Conservation (phyloP, 768 basidiomycete species). For the Boletus tomentosulus region DNA sequence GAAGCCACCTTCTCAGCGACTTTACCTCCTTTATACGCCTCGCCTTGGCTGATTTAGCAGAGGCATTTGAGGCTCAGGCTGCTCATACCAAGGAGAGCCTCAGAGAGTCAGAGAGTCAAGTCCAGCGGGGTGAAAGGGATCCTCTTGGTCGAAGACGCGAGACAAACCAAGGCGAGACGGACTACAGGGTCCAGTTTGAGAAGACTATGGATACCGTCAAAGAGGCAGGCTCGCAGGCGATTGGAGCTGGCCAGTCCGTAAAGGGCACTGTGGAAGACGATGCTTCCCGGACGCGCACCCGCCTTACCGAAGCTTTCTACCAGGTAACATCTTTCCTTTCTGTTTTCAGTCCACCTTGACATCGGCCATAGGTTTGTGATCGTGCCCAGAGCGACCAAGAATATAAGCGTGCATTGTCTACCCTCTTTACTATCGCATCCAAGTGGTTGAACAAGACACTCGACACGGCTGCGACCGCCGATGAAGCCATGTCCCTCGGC, state of each 20-base stretch:
- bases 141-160: conserved; percentile 51
- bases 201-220: conserved; percentile 65
- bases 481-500: conserved; percentile 43
- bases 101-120: conserved; percentile 51
- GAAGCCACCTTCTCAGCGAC: conserved; percentile 52
- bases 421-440: conserved; percentile 52
- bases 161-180: conserved; percentile 35
- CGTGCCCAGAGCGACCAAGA: conserved; percentile 58
- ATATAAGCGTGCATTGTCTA: conserved; percentile 54
- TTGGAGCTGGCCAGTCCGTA: conserved; percentile 48
- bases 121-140: conserved; percentile 59
- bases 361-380: conserved; percentile 49
- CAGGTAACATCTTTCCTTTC: conserved; percentile 33
- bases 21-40: conserved; percentile 63
- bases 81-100: conserved; percentile 48
- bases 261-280: conserved; percentile 42
- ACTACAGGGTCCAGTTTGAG: conserved; percentile 55
- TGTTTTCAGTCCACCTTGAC: neutral
- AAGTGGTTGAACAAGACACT: conserved; percentile 53
- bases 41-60: conserved; percentile 63
- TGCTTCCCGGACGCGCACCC: conserved; percentile 36
- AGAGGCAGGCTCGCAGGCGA: conserved; percentile 50
- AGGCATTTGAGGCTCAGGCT: conserved; percentile 51
- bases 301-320: conserved; percentile 49
- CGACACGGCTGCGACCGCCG: conserved; percentile 44